phyloP scores from a whole-genome alignment of 2,329 filamentous ascomycete species.

The Aspergillus brasiliensis region DNA sequence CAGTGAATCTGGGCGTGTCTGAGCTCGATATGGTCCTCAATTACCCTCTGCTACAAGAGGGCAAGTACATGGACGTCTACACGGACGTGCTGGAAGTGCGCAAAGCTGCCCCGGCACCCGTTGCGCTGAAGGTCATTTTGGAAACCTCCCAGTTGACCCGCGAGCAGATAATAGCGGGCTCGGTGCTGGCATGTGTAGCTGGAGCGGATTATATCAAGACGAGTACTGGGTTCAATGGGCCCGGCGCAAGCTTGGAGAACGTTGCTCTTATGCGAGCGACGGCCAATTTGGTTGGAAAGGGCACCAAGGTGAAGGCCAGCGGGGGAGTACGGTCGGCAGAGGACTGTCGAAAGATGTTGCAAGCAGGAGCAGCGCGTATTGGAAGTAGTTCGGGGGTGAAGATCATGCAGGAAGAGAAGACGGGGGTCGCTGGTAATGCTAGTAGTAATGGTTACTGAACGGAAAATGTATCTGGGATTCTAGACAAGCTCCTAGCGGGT shows the following conservation, averaged over 20 bases:
- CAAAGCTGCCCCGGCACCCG: conserved; percentile 45
- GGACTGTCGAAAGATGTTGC: conserved; percentile 57
- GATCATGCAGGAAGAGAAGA: conserved; percentile 52
- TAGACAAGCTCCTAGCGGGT: neutral
- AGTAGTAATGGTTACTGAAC: no score
- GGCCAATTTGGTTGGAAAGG: conserved; percentile 46
- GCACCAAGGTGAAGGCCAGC: conserved; percentile 59
- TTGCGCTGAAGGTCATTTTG: conserved; percentile 59
- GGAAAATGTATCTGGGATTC: neutral
- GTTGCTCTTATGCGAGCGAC: conserved; percentile 58
- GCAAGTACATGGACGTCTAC: conserved; percentile 54
- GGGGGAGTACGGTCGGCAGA: conserved; percentile 57
- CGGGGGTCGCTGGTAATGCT: conserved; percentile 3
- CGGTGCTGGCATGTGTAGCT: conserved; percentile 54
- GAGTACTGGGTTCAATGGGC: conserved; percentile 60
- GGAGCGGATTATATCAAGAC: conserved; percentile 64
- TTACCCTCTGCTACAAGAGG: conserved; percentile 49
- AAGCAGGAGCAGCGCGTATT: conserved; percentile 58
- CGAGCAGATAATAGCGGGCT: conserved; percentile 56
- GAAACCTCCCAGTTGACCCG: conserved; percentile 57
- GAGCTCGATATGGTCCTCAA: conserved; percentile 65
- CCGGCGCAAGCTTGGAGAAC: conserved; percentile 55
- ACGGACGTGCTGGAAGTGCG: conserved; percentile 57
- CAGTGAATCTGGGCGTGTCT: conserved; percentile 53
- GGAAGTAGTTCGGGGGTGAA: conserved; percentile 59